Percentiles rank a stretch among this genome's conserved stretches.
These are phyloP conservation scores for Daucus carota DNA, from an alignment of 129 eudicot species.

Conservation along the genomic window DNA sequence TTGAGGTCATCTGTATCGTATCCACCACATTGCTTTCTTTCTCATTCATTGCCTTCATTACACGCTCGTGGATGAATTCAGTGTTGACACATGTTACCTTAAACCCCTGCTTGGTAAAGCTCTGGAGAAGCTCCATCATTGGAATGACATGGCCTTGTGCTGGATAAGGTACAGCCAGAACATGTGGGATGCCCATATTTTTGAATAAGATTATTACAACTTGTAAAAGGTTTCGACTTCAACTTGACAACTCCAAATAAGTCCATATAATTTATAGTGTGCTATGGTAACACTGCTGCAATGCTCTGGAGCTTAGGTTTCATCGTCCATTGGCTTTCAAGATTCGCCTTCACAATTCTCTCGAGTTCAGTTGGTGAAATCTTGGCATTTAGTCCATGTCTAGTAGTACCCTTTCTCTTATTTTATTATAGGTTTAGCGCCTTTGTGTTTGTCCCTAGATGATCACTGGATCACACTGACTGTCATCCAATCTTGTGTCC, in stretches of 20 bases:
- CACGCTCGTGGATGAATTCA: constrained; percentile 5
- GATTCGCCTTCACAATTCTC: too few species aligned
- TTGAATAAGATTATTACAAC: neutral
- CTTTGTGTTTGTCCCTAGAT: too few species aligned
- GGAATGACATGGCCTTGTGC: constrained; percentile 77
- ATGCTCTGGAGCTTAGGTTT: neutral
- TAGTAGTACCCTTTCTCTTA: too few species aligned
- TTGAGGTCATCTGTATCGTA: constrained; percentile 25
- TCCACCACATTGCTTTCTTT: constrained; percentile 4
- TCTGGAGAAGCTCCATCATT: constrained; percentile 30
- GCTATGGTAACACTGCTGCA: neutral
- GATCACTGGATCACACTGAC: too few species aligned
- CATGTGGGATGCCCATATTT: constrained; percentile 6
- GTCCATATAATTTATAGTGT: neutral
- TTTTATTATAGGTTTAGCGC: too few species aligned
- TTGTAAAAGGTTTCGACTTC: neutral
- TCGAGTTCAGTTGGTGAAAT: too few species aligned
- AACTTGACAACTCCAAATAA: neutral
- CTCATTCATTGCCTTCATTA: constrained; percentile 23
- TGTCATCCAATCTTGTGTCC: too few species aligned
- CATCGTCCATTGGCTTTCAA: neutral
- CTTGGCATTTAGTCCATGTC: too few species aligned
- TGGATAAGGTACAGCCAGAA: constrained; percentile 21
- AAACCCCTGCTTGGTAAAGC: constrained; percentile 25
- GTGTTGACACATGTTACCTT: constrained; percentile 39